phyloP scores from a whole-genome alignment of 2,329 filamentous ascomycete species.

The Fusarium caatingaense region DNA sequence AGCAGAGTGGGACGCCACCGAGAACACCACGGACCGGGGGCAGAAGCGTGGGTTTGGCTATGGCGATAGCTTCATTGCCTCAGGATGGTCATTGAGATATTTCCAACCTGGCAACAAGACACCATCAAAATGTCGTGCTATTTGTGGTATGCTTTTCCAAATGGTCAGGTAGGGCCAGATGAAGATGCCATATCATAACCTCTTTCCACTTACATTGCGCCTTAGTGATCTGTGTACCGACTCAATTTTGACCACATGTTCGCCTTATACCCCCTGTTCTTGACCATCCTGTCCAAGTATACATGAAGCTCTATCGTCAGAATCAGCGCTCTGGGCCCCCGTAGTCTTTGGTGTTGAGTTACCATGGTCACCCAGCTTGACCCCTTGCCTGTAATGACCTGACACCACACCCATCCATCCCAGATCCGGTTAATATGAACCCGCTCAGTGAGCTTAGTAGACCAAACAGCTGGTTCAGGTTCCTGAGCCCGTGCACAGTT shows the following conservation, averaged over 20 bases:
- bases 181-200: neutral
- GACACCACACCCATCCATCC: slow-evolving; percentile 6
- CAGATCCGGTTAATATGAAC: slow-evolving; percentile 1
- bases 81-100: no score
- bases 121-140: neutral
- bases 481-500: neutral
- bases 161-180: neutral
- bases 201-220: neutral
- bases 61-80: slow-evolving; percentile 37
- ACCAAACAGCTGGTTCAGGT: neutral
- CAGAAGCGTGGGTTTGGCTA: slow-evolving; percentile 5
- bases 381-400: neutral
- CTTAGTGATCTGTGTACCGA: neutral
- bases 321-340: neutral
- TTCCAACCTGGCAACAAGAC: neutral
- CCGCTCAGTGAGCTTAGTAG: neutral
- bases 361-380: neutral
- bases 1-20: slow-evolving; percentile 7
- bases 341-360: slow-evolving; percentile 19
- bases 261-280: neutral
- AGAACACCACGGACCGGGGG: slow-evolving; percentile 39
- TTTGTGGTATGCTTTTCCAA: neutral
- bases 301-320: neutral
- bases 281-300: no score
- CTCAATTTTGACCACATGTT: neutral